Conservation (phyloP, 2,329 filamentous ascomycete genomes). For the Reticulascus tulasneorum region DNA sequence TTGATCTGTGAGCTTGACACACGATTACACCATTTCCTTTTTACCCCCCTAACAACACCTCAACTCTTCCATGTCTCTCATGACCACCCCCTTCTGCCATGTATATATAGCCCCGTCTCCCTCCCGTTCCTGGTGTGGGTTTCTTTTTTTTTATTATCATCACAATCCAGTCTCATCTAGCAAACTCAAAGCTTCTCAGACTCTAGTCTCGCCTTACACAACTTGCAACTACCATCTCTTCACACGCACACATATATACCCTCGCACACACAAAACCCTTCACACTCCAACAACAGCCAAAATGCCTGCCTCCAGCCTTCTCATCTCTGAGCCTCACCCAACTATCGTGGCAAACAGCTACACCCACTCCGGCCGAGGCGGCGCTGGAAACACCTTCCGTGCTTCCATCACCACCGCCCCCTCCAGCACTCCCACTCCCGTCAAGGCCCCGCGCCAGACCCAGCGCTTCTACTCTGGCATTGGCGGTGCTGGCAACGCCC, state of each 20-base stretch:
- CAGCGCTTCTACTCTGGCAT: slow-evolving; percentile 61
- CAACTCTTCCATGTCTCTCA: too few relatives aligned
- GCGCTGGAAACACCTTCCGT: slow-evolving; percentile 53
- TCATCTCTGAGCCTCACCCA: slow-evolving; percentile 46
- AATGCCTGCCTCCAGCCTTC: slow-evolving; percentile 41
- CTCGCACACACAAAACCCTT: not conserved
- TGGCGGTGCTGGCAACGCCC: slow-evolving; percentile 66
- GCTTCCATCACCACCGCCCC: slow-evolving; percentile 34
- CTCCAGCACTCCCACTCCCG: slow-evolving; percentile 47
- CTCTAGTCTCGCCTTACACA: not conserved
- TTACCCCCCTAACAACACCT: too few relatives aligned
- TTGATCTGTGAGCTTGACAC: too few relatives aligned
- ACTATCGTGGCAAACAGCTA: slow-evolving; percentile 41
- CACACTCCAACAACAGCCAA: slow-evolving; percentile 8
- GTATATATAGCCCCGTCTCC: too few relatives aligned
- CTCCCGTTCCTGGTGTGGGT: too few relatives aligned
- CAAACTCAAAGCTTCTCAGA: too few relatives aligned
- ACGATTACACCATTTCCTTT: too few relatives aligned
- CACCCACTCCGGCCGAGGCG: slow-evolving; percentile 52
- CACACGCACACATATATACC: not conserved
- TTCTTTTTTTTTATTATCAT: too few relatives aligned
- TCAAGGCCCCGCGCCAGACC: slow-evolving; percentile 35
- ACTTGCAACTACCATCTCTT: slow-evolving; percentile 1
- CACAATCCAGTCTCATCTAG: too few relatives aligned
- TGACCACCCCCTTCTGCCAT: too few relatives aligned